phyloP scores from a whole-genome alignment of 2,329 filamentous ascomycete species.

The Epichloe scottii region DNA sequence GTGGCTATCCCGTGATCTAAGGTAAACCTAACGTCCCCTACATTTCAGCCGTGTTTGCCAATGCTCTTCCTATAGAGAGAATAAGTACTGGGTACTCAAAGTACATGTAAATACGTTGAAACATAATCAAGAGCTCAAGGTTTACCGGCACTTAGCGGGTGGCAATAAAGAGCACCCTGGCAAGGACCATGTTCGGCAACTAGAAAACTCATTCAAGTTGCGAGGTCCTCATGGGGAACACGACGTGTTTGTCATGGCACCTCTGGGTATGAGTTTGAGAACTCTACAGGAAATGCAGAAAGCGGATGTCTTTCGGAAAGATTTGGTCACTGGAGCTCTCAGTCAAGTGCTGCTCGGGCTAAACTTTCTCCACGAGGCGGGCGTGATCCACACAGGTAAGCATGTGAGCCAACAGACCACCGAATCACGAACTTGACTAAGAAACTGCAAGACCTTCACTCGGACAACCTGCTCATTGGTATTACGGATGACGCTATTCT shows the following conservation, averaged over 20 bases:
- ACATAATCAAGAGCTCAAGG: constrained; percentile 17
- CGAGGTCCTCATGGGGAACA: constrained; percentile 20
- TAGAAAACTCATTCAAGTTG: constrained; percentile 23
- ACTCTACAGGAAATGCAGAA: constrained; percentile 19
- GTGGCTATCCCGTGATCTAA: constrained; percentile 28
- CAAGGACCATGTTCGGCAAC: constrained; percentile 16
- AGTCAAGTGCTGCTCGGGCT: constrained; percentile 13
- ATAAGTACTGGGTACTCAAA: constrained; percentile 20
- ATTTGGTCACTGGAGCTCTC: constrained; percentile 14
- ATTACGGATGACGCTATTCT: constrained; percentile 19
- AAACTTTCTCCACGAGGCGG: constrained; percentile 14
- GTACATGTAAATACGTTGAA: constrained; percentile 18
- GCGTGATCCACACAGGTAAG: constrained; percentile 17
- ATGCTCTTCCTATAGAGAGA: constrained; percentile 6
- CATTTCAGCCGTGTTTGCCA: not conserved
- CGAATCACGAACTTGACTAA: not conserved
- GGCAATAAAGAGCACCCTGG: constrained; percentile 16
- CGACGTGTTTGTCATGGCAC: constrained; percentile 20
- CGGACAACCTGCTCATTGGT: constrained; percentile 24
- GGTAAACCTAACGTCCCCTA: constrained; percentile 2
- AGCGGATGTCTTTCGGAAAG: constrained; percentile 14
- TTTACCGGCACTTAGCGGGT: constrained; percentile 17
- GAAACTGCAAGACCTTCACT: constrained; percentile 19
- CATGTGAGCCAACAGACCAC: too few species aligned
- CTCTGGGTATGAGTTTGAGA: constrained; percentile 25